phyloP scores from a whole-genome alignment of 2,329 filamentous ascomycete genomes.

The Paraphoma chrysanthemicola region DNA sequence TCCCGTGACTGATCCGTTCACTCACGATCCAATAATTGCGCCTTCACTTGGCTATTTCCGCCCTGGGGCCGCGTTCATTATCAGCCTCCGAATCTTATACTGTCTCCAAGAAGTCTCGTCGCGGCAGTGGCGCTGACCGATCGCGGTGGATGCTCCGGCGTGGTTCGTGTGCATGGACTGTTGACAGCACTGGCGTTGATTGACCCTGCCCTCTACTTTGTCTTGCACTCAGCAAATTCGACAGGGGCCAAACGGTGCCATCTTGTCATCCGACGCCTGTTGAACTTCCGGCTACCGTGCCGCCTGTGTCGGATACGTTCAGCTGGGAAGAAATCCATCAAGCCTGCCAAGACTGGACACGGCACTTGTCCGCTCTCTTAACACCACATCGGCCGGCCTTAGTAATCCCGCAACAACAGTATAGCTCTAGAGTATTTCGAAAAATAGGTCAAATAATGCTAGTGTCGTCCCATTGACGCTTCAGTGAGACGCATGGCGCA shows the following conservation, averaged over 20 bases:
- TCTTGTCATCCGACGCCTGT: not conserved
- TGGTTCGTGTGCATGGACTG: slow-evolving; percentile 15
- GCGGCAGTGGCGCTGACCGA: slow-evolving; percentile 23
- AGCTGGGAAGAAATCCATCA: slow-evolving; percentile 9
- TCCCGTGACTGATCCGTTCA: slow-evolving; percentile 20
- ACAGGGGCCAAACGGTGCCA: not conserved
- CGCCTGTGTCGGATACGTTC: not conserved
- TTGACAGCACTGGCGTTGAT: slow-evolving; percentile 4
- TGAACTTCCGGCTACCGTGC: slow-evolving; percentile 2
- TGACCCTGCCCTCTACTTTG: slow-evolving; percentile 2
- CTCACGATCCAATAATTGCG: not conserved
- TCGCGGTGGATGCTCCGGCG: slow-evolving; percentile 3
- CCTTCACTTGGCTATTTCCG: not conserved
- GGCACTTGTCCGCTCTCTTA: slow-evolving; percentile 14
- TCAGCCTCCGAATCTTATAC: slow-evolving; percentile 1
- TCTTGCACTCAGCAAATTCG: not conserved
- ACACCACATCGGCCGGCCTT: slow-evolving; percentile 16
- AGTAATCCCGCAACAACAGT: slow-evolving; percentile 30
- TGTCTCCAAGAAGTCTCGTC: slow-evolving; percentile 6
- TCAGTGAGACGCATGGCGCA: slow-evolving; percentile 34
- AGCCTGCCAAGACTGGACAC: slow-evolving; percentile 16
- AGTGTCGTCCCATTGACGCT: slow-evolving; percentile 14
- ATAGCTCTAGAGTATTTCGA: slow-evolving; percentile 9
- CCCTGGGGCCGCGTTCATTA: slow-evolving; percentile 1
- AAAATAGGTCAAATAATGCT: slow-evolving; percentile 18